A percentile compares a stretch with the other conserved stretches of the same genome.
Conservation (phyloP, 2,329 filamentous ascomycete genomes). For the Colletotrichum sp. region DNA sequence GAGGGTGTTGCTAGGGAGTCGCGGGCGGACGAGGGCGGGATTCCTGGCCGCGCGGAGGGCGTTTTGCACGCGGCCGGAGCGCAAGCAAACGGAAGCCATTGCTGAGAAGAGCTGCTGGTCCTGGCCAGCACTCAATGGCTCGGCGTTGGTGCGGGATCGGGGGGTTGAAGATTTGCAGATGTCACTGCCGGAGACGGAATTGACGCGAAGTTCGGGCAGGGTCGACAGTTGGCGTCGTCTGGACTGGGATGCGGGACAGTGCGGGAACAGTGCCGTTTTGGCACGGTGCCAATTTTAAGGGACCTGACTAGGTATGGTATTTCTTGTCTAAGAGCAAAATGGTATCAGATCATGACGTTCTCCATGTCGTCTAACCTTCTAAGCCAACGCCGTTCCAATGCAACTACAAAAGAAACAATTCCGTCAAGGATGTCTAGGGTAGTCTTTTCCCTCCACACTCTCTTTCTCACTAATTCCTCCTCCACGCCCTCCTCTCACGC, state of each 20-base stretch:
- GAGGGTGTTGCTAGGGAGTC: conserved; percentile 28
- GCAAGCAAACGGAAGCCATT: conserved; percentile 35
- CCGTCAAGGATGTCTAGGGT: background rate
- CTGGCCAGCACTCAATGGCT: conserved; percentile 38
- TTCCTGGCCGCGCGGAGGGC: conserved; percentile 25
- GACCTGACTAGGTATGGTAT: background rate
- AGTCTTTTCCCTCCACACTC: background rate
- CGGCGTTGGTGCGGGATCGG: conserved; percentile 9
- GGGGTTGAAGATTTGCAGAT: background rate
- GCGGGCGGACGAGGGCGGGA: conserved; percentile 18
- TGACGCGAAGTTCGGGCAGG: background rate
- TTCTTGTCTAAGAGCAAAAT: background rate
- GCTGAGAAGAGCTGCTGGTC: conserved; percentile 27
- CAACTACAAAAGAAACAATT: conserved; percentile 3
- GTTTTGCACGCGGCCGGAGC: conserved; percentile 27
- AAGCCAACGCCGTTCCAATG: conserved; percentile 11
- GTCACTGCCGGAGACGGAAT: background rate
- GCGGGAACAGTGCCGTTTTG: background rate
- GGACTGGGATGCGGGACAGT: background rate
- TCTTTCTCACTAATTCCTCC: background rate
- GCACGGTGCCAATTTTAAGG: background rate
- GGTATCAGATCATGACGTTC: conserved; percentile 12
- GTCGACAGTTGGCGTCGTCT: conserved; percentile 1
- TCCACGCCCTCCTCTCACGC: background rate
- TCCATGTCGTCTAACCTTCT: conserved; percentile 1